Evolutionary conservation across 2,329 filamentous ascomycete genomes (phyloP).

Genomic region (Thielaviopsis musarum): DNA sequence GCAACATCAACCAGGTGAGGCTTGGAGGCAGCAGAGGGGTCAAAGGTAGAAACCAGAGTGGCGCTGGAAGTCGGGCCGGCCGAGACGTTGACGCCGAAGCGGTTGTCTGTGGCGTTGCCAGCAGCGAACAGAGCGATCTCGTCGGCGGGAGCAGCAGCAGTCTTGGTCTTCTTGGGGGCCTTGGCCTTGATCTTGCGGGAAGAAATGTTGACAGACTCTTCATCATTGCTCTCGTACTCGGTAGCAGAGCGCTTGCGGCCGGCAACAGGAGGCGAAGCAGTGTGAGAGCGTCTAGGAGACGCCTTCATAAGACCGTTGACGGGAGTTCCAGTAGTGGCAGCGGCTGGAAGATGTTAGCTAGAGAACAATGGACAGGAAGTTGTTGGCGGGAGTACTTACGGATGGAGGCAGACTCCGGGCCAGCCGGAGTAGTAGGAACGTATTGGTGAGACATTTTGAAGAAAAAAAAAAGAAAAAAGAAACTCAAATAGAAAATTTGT

Average conservation of each 20-base stretch:
- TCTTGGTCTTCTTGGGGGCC: not conserved
- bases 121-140: not conserved
- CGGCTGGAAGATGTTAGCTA: not conserved
- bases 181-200: not conserved
- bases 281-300: not conserved
- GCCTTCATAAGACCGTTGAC: not conserved
- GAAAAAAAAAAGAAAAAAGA: too few relatives aligned
- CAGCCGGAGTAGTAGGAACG: too few relatives aligned
- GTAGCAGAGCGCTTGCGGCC: not conserved
- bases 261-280: not conserved
- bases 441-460: too few relatives aligned
- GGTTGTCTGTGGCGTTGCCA: not conserved
- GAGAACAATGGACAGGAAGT: too few relatives aligned
- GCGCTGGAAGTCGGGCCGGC: not conserved
- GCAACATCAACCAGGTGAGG: constrained; percentile 43
- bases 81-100: not conserved
- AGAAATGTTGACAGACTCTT: too few relatives aligned
- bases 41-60: constrained; percentile 30
- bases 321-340: not conserved
- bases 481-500: too few relatives aligned
- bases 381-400: not conserved
- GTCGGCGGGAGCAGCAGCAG: not conserved
- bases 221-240: not conserved
- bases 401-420: too few relatives aligned
- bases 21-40: constrained; percentile 43